Conservation (phyloP, 2,329 filamentous ascomycete species). For the Calonectria crousiana region DNA sequence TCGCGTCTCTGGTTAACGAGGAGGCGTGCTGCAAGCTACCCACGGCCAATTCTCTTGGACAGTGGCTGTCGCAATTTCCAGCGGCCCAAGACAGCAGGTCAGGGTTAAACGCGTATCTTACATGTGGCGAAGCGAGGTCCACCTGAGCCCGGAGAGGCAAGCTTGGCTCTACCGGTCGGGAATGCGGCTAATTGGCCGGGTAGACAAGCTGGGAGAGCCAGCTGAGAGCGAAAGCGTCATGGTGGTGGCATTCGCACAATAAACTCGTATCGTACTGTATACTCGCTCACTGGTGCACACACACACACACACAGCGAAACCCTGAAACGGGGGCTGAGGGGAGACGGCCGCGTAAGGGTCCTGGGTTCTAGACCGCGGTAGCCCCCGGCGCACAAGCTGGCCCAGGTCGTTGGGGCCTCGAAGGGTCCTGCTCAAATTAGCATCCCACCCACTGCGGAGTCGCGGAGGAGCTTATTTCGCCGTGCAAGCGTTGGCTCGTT, state of each 20-base stretch:
- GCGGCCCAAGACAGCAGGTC: constrained; percentile 2
- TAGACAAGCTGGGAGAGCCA: neutral
- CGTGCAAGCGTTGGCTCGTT: neutral
- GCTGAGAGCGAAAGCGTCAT: neutral
- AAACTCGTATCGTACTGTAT: neutral
- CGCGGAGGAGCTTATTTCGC: neutral
- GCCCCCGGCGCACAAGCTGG: neutral
- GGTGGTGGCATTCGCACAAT: neutral
- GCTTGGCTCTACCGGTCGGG: neutral
- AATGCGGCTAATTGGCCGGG: neutral
- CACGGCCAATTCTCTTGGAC: neutral
- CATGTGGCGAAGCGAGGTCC: neutral
- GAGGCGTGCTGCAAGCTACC: neutral
- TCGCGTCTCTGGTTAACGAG: constrained; percentile 3
- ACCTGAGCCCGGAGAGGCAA: neutral
- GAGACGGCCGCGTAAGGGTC: neutral
- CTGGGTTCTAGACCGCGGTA: neutral
- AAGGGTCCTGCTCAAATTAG: constrained; percentile 4
- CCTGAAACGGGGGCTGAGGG: constrained; percentile 4
- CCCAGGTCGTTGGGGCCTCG: neutral
- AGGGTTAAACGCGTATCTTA: constrained; percentile 6
- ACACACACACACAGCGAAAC: neutral
- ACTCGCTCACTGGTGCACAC: too few relatives aligned
- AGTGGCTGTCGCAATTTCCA: constrained; percentile 7
- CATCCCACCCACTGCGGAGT: constrained; percentile 4